Evolutionary conservation across 2,329 filamentous ascomycete genomes (phyloP), one percentile per base, ranked within the genome.

Genomic region (Cryphonectria radicalis): DNA sequence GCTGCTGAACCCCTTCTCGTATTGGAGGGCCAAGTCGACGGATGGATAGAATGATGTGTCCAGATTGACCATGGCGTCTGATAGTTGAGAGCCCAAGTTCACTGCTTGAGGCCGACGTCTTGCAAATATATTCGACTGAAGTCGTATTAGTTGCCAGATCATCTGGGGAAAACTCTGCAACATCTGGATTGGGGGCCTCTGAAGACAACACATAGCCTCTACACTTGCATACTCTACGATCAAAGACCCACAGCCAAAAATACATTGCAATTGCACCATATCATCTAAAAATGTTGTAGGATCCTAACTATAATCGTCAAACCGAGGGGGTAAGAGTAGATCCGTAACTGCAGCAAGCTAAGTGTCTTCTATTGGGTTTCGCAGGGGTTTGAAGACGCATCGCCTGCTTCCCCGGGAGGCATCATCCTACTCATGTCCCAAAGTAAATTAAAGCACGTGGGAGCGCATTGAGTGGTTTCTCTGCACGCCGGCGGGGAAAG

Each of bases 1-100:
- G 55, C 60, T 17, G 13, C 66, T 55, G 25, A 67, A 67, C 8
- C 66, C 66, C n/a, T 67, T 67, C 13, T 67, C 66, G 37, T 67
- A 67, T 46, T 62, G 53, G 11, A 67, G 42, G 3, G 66, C 66
- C 53, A 67, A 25, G 40, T 67, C 66, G 14, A 67, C 55, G 25
- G 66, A 67, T 8, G 66, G 66, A 28, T 67, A 67, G 40, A 67
- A 67, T 28, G 66, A 67, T 59, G 66, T 62, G 40, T 67, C 66
- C 25, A 40, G 28, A n/a, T 60, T 32, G 10, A 67, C 66, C 66
- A 67, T 67, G 35, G 66, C 13, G 53, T 7, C 4, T 62, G 19
- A 17, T 35, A 13, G 13, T 40, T 40, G 42, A 17, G 4, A 43
- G 42, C 17, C 28, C 32, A 32, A 60, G 7, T 60, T 60, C 28